phyloP scores from a whole-genome alignment of 768 basidiomycete species.

The Russula foetens region DNA sequence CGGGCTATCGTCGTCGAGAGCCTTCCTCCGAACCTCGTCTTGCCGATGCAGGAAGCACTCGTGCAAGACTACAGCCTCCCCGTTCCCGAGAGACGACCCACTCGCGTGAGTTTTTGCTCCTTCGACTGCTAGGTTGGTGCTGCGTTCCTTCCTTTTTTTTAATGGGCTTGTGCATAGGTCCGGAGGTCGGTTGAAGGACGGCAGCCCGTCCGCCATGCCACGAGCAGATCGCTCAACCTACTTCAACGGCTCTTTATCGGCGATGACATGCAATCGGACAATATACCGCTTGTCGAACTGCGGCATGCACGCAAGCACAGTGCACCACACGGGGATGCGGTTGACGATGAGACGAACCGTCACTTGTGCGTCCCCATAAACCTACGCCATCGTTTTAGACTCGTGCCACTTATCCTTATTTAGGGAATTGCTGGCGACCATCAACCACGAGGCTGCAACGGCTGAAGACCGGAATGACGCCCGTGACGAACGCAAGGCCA shows the following conservation, averaged over 20 bases:
- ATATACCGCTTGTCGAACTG: constrained; percentile 54
- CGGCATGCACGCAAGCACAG: constrained; percentile 31
- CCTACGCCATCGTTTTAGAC: too few species aligned
- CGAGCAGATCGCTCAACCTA: constrained; percentile 48
- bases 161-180: neutral
- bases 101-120: constrained; percentile 23
- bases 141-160: too few species aligned
- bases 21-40: constrained; percentile 61
- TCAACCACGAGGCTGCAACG: constrained; percentile 45
- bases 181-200: constrained; percentile 16
- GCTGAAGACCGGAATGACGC: constrained; percentile 54
- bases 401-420: neutral
- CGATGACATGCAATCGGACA: constrained; percentile 34
- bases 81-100: constrained; percentile 26
- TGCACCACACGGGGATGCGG: constrained; percentile 23
- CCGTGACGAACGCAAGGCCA: constrained; percentile 59
- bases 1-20: constrained; percentile 63
- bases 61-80: constrained; percentile 50
- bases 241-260: constrained; percentile 65
- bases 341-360: constrained; percentile 59
- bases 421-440: constrained; percentile 62
- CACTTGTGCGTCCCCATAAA: constrained; percentile 71
- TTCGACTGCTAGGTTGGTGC: neutral
- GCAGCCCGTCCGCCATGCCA: constrained; percentile 40
- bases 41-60: constrained; percentile 73